These are phyloP conservation scores for Globisporangium heterothallicum DNA, from an alignment of 352 stramenopile genomes.

Conservation along the genomic window DNA sequence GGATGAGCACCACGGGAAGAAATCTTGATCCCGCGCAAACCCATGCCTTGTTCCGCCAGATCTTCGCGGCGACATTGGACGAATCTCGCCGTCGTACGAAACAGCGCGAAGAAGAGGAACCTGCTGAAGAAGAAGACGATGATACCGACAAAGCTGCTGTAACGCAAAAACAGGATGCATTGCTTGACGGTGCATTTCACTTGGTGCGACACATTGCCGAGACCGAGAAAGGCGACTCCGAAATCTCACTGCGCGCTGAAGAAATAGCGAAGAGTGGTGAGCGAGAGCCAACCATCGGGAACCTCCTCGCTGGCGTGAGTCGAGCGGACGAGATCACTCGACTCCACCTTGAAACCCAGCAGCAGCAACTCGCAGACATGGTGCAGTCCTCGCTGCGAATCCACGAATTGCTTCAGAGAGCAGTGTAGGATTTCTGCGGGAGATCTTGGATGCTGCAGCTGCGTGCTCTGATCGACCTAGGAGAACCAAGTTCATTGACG, in stretches of 20 bases:
- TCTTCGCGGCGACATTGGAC: constrained; percentile 2
- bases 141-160: neutral
- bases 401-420: constrained; percentile 1
- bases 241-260: constrained; percentile 8
- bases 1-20: neutral
- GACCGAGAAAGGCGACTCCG: neutral
- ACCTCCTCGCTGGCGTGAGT: constrained; percentile 22
- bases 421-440: neutral
- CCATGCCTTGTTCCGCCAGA: constrained; percentile 2
- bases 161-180: neutral
- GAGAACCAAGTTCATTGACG: neutral
- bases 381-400: constrained; percentile 10
- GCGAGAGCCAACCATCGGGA: constrained; percentile 26
- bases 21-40: constrained; percentile 4
- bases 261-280: constrained; percentile 24
- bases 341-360: neutral
- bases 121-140: neutral
- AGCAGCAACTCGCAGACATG: neutral
- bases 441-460: neutral
- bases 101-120: neutral
- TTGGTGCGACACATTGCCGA: neutral
- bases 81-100: neutral
- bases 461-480: neutral
- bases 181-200: constrained; percentile 3
- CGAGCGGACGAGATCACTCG: neutral